Conservation (phyloP, 2,329 filamentous ascomycete genomes). For the Diaporthe batatas region DNA sequence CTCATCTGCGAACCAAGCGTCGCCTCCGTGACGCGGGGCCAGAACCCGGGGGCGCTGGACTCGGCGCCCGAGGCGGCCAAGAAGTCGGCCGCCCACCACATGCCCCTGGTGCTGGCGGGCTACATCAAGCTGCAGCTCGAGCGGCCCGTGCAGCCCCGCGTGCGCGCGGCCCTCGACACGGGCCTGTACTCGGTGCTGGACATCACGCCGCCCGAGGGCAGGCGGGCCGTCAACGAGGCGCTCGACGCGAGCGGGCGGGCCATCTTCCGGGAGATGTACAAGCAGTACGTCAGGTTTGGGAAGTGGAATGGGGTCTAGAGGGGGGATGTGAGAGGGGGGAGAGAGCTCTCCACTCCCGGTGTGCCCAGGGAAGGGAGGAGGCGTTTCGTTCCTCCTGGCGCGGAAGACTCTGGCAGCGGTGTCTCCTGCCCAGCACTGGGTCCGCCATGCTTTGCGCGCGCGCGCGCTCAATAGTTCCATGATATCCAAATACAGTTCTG, state of each 20-base stretch:
- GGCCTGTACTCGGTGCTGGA: slow-evolving; percentile 71
- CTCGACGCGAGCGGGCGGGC: slow-evolving; percentile 71
- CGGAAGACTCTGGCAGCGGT: background rate
- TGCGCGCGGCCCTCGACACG: slow-evolving; percentile 69
- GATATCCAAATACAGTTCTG: background rate
- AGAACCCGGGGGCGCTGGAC: slow-evolving; percentile 62
- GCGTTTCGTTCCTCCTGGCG: background rate
- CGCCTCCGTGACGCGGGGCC: slow-evolving; percentile 64
- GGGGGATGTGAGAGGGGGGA: too few species aligned
- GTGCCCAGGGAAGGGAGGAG: too few species aligned
- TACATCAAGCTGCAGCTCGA: slow-evolving; percentile 74
- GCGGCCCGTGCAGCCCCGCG: slow-evolving; percentile 60
- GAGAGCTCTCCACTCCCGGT: background rate
- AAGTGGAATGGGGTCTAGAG: slow-evolving; percentile 72
- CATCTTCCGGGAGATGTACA: slow-evolving; percentile 70
- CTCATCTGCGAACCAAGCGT: slow-evolving; percentile 71
- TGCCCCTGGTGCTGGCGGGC: slow-evolving; percentile 70
- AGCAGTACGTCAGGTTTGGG: slow-evolving; percentile 72
- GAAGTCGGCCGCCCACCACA: slow-evolving; percentile 71
- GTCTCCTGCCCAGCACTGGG: background rate
- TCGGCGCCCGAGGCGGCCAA: slow-evolving; percentile 73
- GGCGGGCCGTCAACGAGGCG: slow-evolving; percentile 70
- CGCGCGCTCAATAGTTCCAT: background rate
- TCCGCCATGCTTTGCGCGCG: background rate
- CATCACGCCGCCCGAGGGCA: slow-evolving; percentile 67